Conservation (phyloP, 2,329 filamentous ascomycete species). For the Plenodomus lindquistii region DNA sequence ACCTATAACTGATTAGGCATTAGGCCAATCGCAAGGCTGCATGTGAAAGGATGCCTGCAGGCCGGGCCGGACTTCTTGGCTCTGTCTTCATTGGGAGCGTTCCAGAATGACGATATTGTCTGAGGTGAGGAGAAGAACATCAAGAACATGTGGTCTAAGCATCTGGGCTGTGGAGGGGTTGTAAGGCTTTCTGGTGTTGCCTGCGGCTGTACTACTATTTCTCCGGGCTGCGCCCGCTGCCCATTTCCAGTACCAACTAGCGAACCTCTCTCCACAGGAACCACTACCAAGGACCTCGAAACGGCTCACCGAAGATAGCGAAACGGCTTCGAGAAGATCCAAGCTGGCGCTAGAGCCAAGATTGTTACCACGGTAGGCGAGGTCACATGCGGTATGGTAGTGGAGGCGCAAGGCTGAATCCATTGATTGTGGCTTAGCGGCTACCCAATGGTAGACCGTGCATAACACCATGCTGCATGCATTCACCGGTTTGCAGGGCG, state of each 20-base stretch:
- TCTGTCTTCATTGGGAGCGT: background rate
- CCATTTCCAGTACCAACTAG: background rate
- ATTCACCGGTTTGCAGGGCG: background rate
- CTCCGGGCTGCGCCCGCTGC: background rate
- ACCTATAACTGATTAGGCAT: background rate
- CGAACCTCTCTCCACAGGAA: background rate
- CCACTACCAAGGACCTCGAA: background rate
- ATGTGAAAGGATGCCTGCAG: background rate
- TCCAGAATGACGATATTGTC: background rate
- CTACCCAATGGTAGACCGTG: background rate
- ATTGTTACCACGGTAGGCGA: background rate
- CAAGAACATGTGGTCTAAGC: background rate
- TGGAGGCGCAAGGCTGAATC: conserved; percentile 21
- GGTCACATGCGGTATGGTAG: conserved; percentile 8
- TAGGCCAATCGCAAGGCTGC: conserved; percentile 10
- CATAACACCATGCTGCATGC: background rate
- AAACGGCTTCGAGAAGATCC: conserved; percentile 1
- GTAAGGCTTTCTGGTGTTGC: background rate
- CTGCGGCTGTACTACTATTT: background rate
- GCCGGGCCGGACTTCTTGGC: conserved; percentile 16
- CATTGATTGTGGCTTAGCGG: background rate
- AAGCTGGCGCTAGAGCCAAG: conserved; percentile 1
- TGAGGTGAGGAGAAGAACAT: too few species aligned
- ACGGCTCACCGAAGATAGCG: background rate
- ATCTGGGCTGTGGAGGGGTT: background rate